Base-by-base conservation (phyloP, 2,329 filamentous ascomycete species). In the Ascochyta koolunga region DNA sequence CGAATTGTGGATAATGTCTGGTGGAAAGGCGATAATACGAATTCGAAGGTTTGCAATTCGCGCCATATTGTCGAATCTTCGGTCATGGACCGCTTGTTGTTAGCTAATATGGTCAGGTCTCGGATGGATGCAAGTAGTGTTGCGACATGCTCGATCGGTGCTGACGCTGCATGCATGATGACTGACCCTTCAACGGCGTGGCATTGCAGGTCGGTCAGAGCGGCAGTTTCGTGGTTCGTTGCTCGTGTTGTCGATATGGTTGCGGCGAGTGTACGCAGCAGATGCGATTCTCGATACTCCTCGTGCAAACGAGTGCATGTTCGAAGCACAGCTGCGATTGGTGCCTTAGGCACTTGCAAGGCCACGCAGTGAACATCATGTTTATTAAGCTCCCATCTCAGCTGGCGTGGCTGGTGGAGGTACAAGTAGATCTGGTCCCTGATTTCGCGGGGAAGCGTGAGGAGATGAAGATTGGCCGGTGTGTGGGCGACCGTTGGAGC, bases 381-480 rank as follows among this genome's bases (percentile, higher is more conserved):
- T 19, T 54, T 50, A 27, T 40, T 40, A 8, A 54, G 22, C 15
- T 54, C 51, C 51, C 51, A 54, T 33, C 45, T 44, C 1, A 54
- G 1, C 7, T 32, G 35, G 6, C 7, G 24, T 16, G 48, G 48
- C 11, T 47, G 36, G 19, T 59, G 42, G 0, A 59, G 40, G 29
- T 52, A 48, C 2, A 36, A 36, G 41, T 59, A 59, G 8, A 59
- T 59, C 4, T 54, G 36, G 19, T 59, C 40, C 22, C 56, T 43
- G 13, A 59, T 39, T 11, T 59, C 56, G 7, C 52, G 56, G 7
- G 56, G 56, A 21, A 59, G 52, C 2, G 11, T 6, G 21, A 56
- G 48, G 3, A 58, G 29, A 16, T 50, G 29, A 15, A 46, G 27
- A 25, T 24, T 18, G 4, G 15, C 7, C 19, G 35, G 22, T 5